These are phyloP conservation scores for Stemphylium beticola DNA, from an alignment of 2,329 filamentous ascomycete genomes.

Conservation along the genomic window DNA sequence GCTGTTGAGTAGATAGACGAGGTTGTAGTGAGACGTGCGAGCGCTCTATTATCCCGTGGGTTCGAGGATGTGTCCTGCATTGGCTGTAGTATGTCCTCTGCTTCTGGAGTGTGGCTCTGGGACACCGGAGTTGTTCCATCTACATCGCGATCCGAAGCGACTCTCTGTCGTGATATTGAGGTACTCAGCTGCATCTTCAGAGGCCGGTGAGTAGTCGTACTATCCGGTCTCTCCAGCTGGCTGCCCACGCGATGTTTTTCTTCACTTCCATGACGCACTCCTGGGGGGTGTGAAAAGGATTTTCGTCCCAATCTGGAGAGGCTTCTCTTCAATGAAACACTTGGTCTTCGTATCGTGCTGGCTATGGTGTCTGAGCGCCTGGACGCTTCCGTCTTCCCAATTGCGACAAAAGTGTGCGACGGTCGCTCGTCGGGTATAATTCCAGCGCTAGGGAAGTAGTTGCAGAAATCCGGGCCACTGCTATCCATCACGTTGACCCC, in stretches of 20 bases:
- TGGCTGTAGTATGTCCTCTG: neutral
- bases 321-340: conserved; percentile 34
- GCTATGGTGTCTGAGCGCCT: conserved; percentile 38
- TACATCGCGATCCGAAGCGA: conserved; percentile 18
- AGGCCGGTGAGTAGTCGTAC: conserved; percentile 1
- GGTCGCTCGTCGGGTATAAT: conserved; percentile 36
- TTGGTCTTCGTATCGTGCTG: conserved; percentile 31
- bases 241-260: conserved; percentile 3
- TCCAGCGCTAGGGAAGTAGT: conserved; percentile 24
- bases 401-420: conserved; percentile 34
- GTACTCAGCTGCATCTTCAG: conserved; percentile 27
- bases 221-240: conserved; percentile 4
- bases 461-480: conserved; percentile 23
- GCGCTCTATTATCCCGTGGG: neutral
- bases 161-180: conserved; percentile 25
- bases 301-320: conserved; percentile 30
- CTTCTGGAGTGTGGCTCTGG: conserved; percentile 1
- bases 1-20: conserved; percentile 10
- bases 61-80: conserved; percentile 6
- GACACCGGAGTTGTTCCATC: neutral
- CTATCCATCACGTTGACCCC: conserved; percentile 37
- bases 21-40: conserved; percentile 8
- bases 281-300: conserved; percentile 24
- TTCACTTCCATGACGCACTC: conserved; percentile 11
- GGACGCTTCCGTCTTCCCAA: conserved; percentile 31